Conservation (phyloP, 1,284 basidiomycete species). For the Cerrena zonata region DNA sequence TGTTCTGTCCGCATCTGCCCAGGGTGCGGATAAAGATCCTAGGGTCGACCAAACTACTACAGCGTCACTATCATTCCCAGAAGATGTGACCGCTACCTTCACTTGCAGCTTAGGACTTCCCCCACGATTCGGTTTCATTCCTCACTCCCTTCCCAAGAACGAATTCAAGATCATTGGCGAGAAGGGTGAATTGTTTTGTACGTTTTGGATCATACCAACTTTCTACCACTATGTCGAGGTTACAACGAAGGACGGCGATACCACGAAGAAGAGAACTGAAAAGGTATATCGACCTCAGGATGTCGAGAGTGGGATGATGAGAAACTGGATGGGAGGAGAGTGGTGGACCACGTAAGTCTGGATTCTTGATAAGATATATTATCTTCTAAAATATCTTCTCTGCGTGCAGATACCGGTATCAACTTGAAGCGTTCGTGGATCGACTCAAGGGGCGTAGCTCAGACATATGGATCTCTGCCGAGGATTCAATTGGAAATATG, state of each 20-base stretch:
- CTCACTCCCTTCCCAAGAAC: conserved; percentile 5
- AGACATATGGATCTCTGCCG: conserved; percentile 11
- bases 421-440: conserved; percentile 15
- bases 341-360: conserved; percentile 17
- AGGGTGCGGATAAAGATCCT: neutral
- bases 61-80: conserved; percentile 12
- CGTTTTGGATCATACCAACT: conserved; percentile 10
- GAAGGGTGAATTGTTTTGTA: conserved; percentile 9
- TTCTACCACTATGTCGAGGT: conserved; percentile 14
- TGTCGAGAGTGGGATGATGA: neutral
- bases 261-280: conserved; percentile 1
- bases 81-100: conserved; percentile 10
- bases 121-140: conserved; percentile 7
- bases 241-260: conserved; percentile 3
- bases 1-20: conserved; percentile 4
- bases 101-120: conserved; percentile 4
- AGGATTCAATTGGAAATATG: conserved; percentile 13
- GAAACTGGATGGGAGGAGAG: conserved; percentile 12
- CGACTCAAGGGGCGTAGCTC: conserved; percentile 11
- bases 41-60: conserved; percentile 9
- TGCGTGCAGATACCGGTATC: conserved; percentile 14
- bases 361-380: no score
- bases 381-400: no score
- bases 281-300: neutral
- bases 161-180: conserved; percentile 7